phyloP scores from a whole-genome alignment of 352 stramenopile genomes.

The Globisporangium emineosum region DNA sequence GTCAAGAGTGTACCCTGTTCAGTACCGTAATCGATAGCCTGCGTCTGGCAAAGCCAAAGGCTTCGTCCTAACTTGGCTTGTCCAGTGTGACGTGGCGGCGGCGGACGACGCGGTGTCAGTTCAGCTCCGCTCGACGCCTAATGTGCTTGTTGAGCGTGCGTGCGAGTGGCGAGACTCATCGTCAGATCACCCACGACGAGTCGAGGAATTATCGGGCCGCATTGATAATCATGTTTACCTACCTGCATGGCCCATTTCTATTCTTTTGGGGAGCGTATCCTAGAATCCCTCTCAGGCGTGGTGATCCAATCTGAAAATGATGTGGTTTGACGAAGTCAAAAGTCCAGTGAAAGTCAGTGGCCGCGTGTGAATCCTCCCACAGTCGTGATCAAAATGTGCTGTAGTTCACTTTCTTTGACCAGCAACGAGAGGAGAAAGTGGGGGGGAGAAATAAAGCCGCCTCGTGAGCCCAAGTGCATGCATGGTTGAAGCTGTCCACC shows the following conservation, averaged over 20 bases:
- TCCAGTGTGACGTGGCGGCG: neutral
- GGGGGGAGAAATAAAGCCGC: neutral
- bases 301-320: neutral
- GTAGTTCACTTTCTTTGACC: neutral
- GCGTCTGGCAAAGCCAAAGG: neutral
- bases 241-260: neutral
- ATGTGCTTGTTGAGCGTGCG: neutral
- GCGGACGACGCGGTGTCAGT: neutral
- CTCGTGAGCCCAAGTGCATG: neutral
- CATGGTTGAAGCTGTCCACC: neutral
- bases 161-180: neutral
- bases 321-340: neutral
- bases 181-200: neutral
- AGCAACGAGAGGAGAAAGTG: neutral
- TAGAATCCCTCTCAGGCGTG: too few relatives aligned
- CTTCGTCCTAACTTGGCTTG: neutral
- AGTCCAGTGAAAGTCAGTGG: neutral
- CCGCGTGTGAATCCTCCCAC: neutral
- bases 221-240: too few relatives aligned
- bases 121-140: neutral
- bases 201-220: too few relatives aligned
- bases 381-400: neutral
- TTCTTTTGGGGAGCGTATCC: too few relatives aligned
- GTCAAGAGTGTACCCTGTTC: too few relatives aligned
- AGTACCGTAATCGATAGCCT: neutral